These are phyloP conservation scores for Chaetothyriales sp. DNA, from an alignment of 2,329 filamentous ascomycete genomes.

Conservation along the genomic window DNA sequence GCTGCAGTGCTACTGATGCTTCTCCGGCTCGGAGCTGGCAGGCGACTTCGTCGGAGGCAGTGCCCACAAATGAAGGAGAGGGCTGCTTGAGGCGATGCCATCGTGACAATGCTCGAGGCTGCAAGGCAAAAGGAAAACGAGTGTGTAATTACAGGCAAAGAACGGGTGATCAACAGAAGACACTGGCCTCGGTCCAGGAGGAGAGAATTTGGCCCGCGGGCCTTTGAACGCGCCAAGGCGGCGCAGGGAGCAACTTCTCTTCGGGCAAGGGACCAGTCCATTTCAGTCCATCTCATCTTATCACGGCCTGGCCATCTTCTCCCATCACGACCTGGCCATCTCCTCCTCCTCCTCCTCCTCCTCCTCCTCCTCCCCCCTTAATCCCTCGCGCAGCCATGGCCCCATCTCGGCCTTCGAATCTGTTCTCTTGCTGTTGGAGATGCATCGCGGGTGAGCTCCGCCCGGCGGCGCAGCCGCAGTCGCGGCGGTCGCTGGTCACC, in stretches of 20 bases:
- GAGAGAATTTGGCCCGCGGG: too few species aligned
- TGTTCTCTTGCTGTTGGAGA: conserved; percentile 61
- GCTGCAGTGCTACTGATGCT: conserved; percentile 13
- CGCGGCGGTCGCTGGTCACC: conserved; percentile 38
- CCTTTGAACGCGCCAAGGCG: too few species aligned
- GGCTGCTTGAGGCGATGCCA: conserved; percentile 28
- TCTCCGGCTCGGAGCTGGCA: conserved; percentile 16
- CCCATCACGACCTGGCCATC: not conserved
- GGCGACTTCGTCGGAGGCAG: conserved; percentile 12
- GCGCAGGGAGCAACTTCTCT: too few species aligned
- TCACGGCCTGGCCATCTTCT: not conserved
- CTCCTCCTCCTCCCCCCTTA: too few species aligned
- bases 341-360: too few species aligned
- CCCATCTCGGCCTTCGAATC: conserved; percentile 41
- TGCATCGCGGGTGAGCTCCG: conserved; percentile 46
- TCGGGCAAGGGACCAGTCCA: not conserved
- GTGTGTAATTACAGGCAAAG: not conserved
- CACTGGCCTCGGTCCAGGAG: too few species aligned
- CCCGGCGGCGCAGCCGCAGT: conserved; percentile 30
- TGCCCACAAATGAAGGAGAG: conserved; percentile 27
- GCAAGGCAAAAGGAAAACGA: not conserved
- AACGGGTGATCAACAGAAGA: not conserved
- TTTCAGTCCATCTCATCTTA: not conserved
- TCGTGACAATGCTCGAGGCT: conserved; percentile 1
- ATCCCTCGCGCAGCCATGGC: conserved; percentile 36